phyloP scores from a whole-genome alignment of 2,329 filamentous ascomycete species.

The Daldinia sp. region DNA sequence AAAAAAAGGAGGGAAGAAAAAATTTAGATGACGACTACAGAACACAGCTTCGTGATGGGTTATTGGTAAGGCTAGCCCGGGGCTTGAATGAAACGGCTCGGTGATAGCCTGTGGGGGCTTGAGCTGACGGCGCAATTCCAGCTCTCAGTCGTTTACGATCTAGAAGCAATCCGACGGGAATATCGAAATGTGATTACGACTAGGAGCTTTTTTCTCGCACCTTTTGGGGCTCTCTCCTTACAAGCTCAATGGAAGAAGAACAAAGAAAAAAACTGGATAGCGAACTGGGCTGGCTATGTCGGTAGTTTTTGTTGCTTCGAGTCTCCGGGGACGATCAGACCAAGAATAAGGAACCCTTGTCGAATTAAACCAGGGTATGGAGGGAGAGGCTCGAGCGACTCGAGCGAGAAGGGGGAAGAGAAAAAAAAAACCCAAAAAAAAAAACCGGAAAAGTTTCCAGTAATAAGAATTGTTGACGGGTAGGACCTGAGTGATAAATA shows the following conservation, averaged over 20 bases:
- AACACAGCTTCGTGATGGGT: constrained; percentile 22
- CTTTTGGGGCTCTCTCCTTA: constrained; percentile 11
- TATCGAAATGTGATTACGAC: constrained; percentile 11
- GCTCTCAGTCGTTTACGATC: neutral
- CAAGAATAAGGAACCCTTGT: constrained; percentile 28
- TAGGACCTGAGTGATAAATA: constrained; percentile 35
- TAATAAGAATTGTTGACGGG: constrained; percentile 18
- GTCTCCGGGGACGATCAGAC: constrained; percentile 33
- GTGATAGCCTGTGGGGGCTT: constrained; percentile 21
- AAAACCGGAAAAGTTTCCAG: constrained; percentile 11
- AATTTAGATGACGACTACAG: constrained; percentile 13
- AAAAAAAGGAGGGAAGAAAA: constrained; percentile 12
- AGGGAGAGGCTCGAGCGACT: constrained; percentile 22
- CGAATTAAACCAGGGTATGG: constrained; percentile 19
- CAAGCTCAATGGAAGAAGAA: constrained; percentile 9
- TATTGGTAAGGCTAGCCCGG: constrained; percentile 24
- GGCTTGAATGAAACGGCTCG: constrained; percentile 24
- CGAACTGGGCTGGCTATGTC: constrained; percentile 17
- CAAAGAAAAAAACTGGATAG: constrained; percentile 16
- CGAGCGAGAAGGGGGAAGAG: constrained; percentile 24
- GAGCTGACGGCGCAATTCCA: constrained; percentile 24
- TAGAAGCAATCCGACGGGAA: constrained; percentile 6
- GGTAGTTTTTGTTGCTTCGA: constrained; percentile 31
- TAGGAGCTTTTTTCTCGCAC: constrained; percentile 9
- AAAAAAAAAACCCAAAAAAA: no score